Percentiles rank a stretch among this genome's conserved stretches.
Conservation (phyloP, 73 alveolate genomes). For the Stentor coeruleus region DNA sequence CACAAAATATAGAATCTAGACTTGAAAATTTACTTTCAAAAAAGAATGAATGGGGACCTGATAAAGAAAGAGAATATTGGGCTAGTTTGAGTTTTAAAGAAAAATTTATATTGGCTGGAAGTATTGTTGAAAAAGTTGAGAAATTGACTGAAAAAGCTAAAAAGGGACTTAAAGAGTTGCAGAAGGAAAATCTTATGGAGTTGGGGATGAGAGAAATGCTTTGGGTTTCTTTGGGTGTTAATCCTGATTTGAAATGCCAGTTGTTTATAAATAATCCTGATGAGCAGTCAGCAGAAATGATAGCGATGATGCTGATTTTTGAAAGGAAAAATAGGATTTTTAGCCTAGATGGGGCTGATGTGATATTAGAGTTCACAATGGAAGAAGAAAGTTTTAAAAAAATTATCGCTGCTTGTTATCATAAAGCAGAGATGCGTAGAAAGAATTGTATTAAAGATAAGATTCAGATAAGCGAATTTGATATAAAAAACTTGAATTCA, state of each 20-base stretch:
- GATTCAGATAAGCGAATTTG: neutral
- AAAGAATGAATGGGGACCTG: too few species aligned
- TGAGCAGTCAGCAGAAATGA: neutral
- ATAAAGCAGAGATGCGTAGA: neutral
- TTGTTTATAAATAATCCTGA: neutral
- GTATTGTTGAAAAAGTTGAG: too few species aligned
- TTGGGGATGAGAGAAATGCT: neutral
- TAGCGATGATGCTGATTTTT: neutral
- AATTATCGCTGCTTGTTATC: neutral
- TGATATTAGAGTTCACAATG: neutral
- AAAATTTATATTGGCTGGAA: neutral
- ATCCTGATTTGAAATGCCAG: neutral
- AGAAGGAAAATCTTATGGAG: constrained; percentile 1
- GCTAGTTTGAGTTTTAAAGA: neutral
- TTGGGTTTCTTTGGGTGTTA: neutral
- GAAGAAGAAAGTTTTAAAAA: neutral
- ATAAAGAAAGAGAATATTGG: too few species aligned
- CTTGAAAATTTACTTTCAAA: neutral
- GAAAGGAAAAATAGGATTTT: neutral
- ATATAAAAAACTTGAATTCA: neutral
- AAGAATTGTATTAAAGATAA: neutral
- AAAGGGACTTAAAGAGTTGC: neutral
- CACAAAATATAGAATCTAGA: neutral
- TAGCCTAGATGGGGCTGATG: neutral
- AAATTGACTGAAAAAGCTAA: constrained; percentile 4